A percentile compares a stretch with the other conserved stretches of the same genome.
Conservation (phyloP, 257 asterid genomes). For the Verbascum thapsus region DNA sequence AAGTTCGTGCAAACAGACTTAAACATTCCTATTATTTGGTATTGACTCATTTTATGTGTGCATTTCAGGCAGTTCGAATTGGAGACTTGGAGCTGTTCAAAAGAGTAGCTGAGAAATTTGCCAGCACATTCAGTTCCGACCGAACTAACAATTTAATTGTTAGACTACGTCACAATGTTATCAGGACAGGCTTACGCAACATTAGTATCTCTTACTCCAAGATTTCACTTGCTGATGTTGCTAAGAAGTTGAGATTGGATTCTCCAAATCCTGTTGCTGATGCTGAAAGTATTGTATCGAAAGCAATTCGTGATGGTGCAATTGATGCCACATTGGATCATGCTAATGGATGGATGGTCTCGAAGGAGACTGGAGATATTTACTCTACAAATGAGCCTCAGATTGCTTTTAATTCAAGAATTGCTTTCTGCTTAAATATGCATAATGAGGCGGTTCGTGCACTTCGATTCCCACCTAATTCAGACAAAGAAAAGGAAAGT, state of each 20-base stretch:
- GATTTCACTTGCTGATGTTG: constrained; percentile 65
- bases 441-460: constrained; percentile 81
- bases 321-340: constrained; percentile 77
- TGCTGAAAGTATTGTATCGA: constrained; percentile 70
- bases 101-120: constrained; percentile 60
- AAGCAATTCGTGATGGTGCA: constrained; percentile 80
- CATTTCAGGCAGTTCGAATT: constrained; percentile 67
- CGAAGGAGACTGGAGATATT: constrained; percentile 74
- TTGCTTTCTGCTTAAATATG: constrained; percentile 72
- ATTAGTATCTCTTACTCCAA: constrained; percentile 70
- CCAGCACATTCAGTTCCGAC: constrained; percentile 59
- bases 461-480: constrained; percentile 68
- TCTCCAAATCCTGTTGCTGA: constrained; percentile 62
- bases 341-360: constrained; percentile 72
- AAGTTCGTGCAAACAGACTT: too few species aligned
- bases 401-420: constrained; percentile 69
- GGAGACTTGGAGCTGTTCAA: constrained; percentile 76
- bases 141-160: constrained; percentile 66
- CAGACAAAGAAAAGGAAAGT: constrained; percentile 63
- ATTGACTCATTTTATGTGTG: constrained; percentile 11
- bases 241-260: constrained; percentile 68
- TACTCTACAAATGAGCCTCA: constrained; percentile 84
- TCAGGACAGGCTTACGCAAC: constrained; percentile 68
- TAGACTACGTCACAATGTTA: constrained; percentile 75
- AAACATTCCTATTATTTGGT: neutral